Conservation (phyloP, 2,329 filamentous ascomycete species). For the Paecilomyces sp. region DNA sequence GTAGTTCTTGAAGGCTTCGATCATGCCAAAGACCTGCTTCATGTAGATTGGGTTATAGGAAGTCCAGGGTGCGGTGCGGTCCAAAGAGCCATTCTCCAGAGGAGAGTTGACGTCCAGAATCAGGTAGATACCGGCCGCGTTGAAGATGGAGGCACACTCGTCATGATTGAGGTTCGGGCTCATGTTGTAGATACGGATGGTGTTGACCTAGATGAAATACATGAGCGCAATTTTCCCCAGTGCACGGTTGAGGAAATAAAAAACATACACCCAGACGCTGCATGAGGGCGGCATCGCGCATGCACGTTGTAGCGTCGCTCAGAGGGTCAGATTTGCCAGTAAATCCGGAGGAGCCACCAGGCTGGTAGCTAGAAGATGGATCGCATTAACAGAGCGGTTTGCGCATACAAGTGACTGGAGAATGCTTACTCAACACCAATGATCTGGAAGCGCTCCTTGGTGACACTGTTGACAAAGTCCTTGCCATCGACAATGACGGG, state of each 20-base stretch:
- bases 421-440: conserved; percentile 52
- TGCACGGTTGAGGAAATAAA: background rate
- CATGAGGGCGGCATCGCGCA: conserved; percentile 58
- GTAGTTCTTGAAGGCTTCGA: conserved; percentile 61
- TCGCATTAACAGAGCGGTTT: conserved; percentile 12
- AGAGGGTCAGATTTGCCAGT: conserved; percentile 49
- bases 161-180: conserved; percentile 54
- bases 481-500: conserved; percentile 51
- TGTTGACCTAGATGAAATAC: conserved; percentile 43
- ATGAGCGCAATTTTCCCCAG: conserved; percentile 1
- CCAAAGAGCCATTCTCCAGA: conserved; percentile 47
- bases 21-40: conserved; percentile 52
- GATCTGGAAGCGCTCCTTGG: conserved; percentile 54
- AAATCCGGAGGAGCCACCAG: conserved; percentile 54
- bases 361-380: conserved; percentile 46
- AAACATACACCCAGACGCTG: conserved; percentile 50
- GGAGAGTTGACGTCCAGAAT: conserved; percentile 60
- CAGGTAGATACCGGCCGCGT: conserved; percentile 59
- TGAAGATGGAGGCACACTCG: conserved; percentile 58
- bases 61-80: conserved; percentile 47
- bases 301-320: conserved; percentile 49
- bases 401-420: conserved; percentile 3
- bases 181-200: conserved; percentile 59
- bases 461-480: conserved; percentile 55
- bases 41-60: conserved; percentile 52